A percentile compares a stretch with the other conserved stretches of the same genome.
phyloP scores from a whole-genome alignment of 306 rosid species.

The Pyrus bretschneideri region DNA sequence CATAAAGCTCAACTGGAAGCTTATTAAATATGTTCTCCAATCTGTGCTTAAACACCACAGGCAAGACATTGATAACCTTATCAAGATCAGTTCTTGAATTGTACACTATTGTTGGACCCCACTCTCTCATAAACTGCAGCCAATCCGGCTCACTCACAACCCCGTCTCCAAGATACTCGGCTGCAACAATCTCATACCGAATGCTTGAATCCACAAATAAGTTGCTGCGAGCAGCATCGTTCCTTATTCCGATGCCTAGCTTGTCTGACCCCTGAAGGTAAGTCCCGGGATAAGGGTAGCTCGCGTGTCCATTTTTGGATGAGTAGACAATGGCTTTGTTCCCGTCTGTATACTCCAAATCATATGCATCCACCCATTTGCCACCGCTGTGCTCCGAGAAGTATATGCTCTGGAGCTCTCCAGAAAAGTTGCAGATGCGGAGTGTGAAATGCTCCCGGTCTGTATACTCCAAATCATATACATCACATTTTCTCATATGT shows the following conservation, averaged over 20 bases:
- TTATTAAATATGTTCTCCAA: slow-evolving; percentile 25
- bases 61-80: slow-evolving; percentile 28
- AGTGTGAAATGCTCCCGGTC: slow-evolving; percentile 94
- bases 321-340: slow-evolving; percentile 46
- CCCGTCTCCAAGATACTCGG: slow-evolving; percentile 39
- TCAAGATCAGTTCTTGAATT: slow-evolving; percentile 40
- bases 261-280: slow-evolving; percentile 48
- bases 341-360: slow-evolving; percentile 43
- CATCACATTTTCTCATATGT: no score
- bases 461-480: no score
- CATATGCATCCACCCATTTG: slow-evolving; percentile 46
- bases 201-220: slow-evolving; percentile 39
- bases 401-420: slow-evolving; percentile 48
- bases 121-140: slow-evolving; percentile 51
- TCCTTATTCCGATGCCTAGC: slow-evolving; percentile 49
- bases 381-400: slow-evolving; percentile 56
- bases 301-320: slow-evolving; percentile 45
- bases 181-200: slow-evolving; percentile 40
- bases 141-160: slow-evolving; percentile 39
- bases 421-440: slow-evolving; percentile 45
- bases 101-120: slow-evolving; percentile 55
- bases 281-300: slow-evolving; percentile 45
- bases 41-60: slow-evolving; percentile 18
- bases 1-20: slow-evolving; percentile 42
- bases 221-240: slow-evolving; percentile 35